Base-by-base conservation (phyloP, 495 filamentous ascomycete species). In the Entonaema liquescens region DNA sequence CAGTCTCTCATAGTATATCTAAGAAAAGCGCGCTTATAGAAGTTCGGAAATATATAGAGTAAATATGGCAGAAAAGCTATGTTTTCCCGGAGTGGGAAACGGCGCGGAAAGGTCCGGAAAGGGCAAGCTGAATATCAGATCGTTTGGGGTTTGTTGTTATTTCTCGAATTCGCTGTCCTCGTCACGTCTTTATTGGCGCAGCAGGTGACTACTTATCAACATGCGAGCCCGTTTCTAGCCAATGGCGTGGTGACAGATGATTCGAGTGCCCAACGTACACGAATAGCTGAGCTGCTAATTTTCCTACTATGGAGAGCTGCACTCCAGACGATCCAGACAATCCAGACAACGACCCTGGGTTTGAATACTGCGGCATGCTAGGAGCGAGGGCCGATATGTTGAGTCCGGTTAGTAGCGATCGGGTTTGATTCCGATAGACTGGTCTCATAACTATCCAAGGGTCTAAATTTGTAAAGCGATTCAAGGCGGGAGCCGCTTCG, bases 221-320 rank as follows among this genome's bases (percentile, higher is more conserved):
- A 68, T 68, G 70, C 65, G 64, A 68, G 65, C 42, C 61, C 56
- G 36, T 25, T 25, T 17, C 40, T 36, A 19, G 50, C 70, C 70
- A 73, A 73, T 73, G 57, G 65, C 57, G 57, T 68, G 42, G 26
- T 73, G 70, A 68, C 70, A 73, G 56, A 68, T 73, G 65, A 65
- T 73, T 67, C 33, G 42, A 68, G 57, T 62, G 62, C 65, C 70
- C 70, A 73, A 68, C 33, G 40, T 72, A 58, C 54, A 50, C 68
- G 63, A 54, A 71, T 58, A 64, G 60, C 56, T 68, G 57, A 56
- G 49, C 38, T 50, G 60, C 61, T 68, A 61, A 40, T 50, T 59
- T 64, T 65, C 61, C 57, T 59, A 53, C 61, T 56, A 66, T 54
- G 70, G 67, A 49, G 47, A 59, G 65, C 60, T 62, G 65, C 65